Evolutionary conservation across 768 basidiomycete species (phyloP).

Genomic region (Russula emetica): DNA sequence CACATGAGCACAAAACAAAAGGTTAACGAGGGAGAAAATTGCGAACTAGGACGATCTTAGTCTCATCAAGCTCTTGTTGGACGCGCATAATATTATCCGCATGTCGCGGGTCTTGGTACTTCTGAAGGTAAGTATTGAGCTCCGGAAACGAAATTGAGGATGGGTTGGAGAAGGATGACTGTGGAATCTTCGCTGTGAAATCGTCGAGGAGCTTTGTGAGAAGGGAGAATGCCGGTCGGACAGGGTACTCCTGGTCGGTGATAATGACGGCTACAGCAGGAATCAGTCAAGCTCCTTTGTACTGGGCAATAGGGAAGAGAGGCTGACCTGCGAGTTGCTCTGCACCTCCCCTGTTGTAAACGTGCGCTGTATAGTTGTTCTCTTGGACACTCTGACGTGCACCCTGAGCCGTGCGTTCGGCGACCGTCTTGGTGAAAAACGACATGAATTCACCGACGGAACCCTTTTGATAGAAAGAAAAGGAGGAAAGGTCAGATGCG

Average conservation of each 20-base stretch:
- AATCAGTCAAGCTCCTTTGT: slow-evolving; percentile 11
- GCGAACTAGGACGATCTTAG: slow-evolving; percentile 93
- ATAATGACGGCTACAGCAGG: slow-evolving; percentile 71
- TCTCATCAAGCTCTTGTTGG: slow-evolving; percentile 97
- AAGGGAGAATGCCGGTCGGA: slow-evolving; percentile 93
- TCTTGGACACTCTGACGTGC: slow-evolving; percentile 94
- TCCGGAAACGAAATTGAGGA: slow-evolving; percentile 71
- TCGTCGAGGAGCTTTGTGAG: slow-evolving; percentile 92
- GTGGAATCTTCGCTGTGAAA: slow-evolving; percentile 74
- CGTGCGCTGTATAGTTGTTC: slow-evolving; percentile 89
- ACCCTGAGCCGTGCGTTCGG: slow-evolving; percentile 79
- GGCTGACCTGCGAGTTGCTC: slow-evolving; percentile 77
- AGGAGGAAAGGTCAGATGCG: slow-evolving; percentile 80
- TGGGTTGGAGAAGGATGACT: slow-evolving; percentile 61
- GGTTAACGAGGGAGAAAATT: neutral
- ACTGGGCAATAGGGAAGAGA: slow-evolving; percentile 10
- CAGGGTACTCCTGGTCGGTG: slow-evolving; percentile 94
- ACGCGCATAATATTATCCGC: slow-evolving; percentile 98
- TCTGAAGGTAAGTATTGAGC: slow-evolving; percentile 71
- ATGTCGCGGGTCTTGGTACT: slow-evolving; percentile 96
- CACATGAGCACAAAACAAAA: neutral
- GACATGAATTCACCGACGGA: slow-evolving; percentile 88
- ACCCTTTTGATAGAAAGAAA: slow-evolving; percentile 90
- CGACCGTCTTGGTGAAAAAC: slow-evolving; percentile 91
- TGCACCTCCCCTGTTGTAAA: slow-evolving; percentile 85